These are phyloP conservation scores for Setaria italica DNA, from an alignment of 202 grass and related monocot species.

Conservation along the genomic window DNA sequence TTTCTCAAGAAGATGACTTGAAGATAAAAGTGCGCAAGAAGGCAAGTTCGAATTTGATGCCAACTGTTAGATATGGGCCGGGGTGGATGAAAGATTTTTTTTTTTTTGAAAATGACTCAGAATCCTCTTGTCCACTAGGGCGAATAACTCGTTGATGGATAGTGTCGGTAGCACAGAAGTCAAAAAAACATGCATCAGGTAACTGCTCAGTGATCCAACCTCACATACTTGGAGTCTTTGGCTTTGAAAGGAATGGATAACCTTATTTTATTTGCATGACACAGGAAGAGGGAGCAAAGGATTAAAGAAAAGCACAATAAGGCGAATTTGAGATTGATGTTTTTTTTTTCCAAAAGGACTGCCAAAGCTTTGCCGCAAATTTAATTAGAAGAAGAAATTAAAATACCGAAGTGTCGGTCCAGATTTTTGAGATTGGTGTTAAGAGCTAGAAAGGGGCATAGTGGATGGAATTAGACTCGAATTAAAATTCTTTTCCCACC, in stretches of 20 bases:
- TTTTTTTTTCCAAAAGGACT: too few species aligned
- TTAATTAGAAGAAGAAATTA: too few species aligned
- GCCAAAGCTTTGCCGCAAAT: too few species aligned
- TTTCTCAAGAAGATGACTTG: too few species aligned
- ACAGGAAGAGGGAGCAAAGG: not conserved
- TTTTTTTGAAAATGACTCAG: not conserved
- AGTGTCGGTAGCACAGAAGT: not conserved
- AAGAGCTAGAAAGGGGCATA: too few species aligned
- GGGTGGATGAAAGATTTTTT: not conserved
- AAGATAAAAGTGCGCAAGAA: too few species aligned
- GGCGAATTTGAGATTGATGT: not conserved
- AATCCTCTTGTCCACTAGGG: not conserved
- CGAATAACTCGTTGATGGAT: not conserved
- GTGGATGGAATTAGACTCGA: too few species aligned
- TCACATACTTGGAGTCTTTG: not conserved
- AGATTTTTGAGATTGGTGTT: not conserved
- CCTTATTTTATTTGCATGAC: not conserved
- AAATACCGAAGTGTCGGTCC: too few species aligned
- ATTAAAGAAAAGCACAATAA: not conserved
- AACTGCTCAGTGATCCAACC: not conserved
- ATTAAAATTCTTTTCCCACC: too few species aligned
- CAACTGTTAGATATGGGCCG: too few species aligned
- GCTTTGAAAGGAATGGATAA: not conserved
- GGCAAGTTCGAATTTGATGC: too few species aligned
- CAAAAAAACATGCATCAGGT: not conserved